Evolutionary conservation across 1,284 basidiomycete genomes (phyloP), one percentile per base, ranked within the genome.

Genomic region (Cutaneotrichosporon cyanovorans): DNA sequence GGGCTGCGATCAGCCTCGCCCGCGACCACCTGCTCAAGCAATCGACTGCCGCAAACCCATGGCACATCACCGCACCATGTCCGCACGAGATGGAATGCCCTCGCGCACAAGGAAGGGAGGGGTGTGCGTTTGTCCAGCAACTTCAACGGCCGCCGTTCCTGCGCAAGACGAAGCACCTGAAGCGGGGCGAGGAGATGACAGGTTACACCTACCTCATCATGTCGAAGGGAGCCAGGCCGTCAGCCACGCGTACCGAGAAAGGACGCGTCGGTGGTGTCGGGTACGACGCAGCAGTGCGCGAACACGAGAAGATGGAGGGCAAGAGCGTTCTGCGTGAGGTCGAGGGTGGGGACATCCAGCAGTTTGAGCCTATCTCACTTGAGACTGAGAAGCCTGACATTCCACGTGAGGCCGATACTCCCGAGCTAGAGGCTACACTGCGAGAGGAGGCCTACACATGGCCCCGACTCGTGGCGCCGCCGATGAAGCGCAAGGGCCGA

Each of bases 151-250:
- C 93, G 7, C 71, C 76, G 9, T 95, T 93, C 69, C 75, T 90
- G 34, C 82, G 90, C 28, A 78, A 76, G 55, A 96, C 91, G 6
- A 93, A 93, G 66, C 87, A 92, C 66, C 82, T 83, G 14, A 79
- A 79, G 25, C 70, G 78, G 31, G 87, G 87, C 2, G 86, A 93
- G 59, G 89, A 93, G 70, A 84, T 90, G 57, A 79, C 82, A 31
- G 81, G 80, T 23, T 96, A 91, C 65, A 88, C 88, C 16, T 99
- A 98, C 65, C 81, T 97, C 33, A 84, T 92, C 22, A 78, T 99
- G 43, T 81, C 82, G 25, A 78, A 89, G 33, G 93, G 92, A 1
- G 53, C 73, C 20, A 77, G 92, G 43, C 91, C 77, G 0, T 32
- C 31, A 7, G 36, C n/a, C 11, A 28, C 14, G 34, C n/a, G 37